phyloP scores from a whole-genome alignment of 2,329 filamentous ascomycete genomes.

The Aspergillus neotritici region DNA sequence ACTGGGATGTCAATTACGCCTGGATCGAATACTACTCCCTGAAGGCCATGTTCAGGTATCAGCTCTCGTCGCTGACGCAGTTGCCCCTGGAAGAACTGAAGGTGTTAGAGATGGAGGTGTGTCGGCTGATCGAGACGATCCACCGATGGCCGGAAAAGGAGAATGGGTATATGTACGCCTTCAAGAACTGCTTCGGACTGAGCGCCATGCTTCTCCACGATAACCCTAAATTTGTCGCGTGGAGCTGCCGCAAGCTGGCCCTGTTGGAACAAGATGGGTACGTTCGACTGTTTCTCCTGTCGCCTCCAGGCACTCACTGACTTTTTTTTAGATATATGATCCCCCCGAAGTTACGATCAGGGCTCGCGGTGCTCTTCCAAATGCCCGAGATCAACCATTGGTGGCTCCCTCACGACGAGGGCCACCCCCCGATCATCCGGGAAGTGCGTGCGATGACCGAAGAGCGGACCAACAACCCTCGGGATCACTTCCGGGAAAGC shows the following conservation, averaged over 20 bases:
- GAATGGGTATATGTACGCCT: constrained; percentile 63
- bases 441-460: constrained; percentile 75
- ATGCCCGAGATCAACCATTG: constrained; percentile 67
- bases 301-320: constrained; percentile 2
- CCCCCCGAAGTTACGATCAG: constrained; percentile 64
- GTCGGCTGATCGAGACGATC: constrained; percentile 73
- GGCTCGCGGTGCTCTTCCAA: constrained; percentile 70
- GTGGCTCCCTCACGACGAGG: constrained; percentile 85
- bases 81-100: constrained; percentile 51
- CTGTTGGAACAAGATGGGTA: constrained; percentile 73
- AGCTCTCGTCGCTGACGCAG: constrained; percentile 55
- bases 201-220: constrained; percentile 73
- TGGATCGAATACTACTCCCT: constrained; percentile 73
- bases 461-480: constrained; percentile 59
- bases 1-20: constrained; percentile 70
- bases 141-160: constrained; percentile 65
- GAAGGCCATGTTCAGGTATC: constrained; percentile 72
- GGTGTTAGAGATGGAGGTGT: constrained; percentile 61
- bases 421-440: constrained; percentile 65
- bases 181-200: constrained; percentile 71
- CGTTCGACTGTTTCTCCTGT: constrained; percentile 26
- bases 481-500: constrained; percentile 53
- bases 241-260: constrained; percentile 74
- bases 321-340: constrained; percentile 66
- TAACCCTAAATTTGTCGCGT: constrained; percentile 66